Conservation (phyloP, 2,329 filamentous ascomycete species). For the Rhynchosporium secalis region DNA sequence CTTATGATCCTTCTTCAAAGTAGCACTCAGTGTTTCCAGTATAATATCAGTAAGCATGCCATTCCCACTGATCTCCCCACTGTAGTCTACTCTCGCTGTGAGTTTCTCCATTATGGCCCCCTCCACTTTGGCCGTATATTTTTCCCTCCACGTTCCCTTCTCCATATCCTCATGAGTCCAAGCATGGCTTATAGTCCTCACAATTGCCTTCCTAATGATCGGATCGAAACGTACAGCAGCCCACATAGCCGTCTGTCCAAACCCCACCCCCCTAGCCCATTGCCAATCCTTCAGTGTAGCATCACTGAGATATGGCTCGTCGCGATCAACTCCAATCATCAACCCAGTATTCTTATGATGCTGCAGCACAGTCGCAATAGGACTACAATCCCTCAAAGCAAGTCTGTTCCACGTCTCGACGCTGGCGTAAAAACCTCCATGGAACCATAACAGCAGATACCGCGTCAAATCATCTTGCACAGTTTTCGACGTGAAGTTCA, state of each 20-base stretch:
- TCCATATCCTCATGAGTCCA: conserved; percentile 7
- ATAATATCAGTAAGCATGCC: conserved; percentile 33
- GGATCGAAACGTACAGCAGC: conserved; percentile 33
- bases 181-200: conserved; percentile 29
- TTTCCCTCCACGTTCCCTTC: conserved; percentile 11
- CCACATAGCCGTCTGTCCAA: conserved; percentile 28
- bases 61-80: conserved; percentile 27
- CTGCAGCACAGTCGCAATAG: conserved; percentile 17
- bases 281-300: conserved; percentile 21
- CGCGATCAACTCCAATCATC: conserved; percentile 30
- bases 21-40: conserved; percentile 25
- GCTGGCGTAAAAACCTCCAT: conserved; percentile 29
- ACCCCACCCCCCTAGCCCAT: conserved; percentile 28
- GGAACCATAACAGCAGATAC: conserved; percentile 31
- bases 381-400: conserved; percentile 22
- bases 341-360: conserved; percentile 25
- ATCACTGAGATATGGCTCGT: conserved; percentile 31
- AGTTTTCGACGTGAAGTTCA: conserved; percentile 13
- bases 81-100: conserved; percentile 7
- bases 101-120: background rate
- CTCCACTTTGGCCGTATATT: conserved; percentile 8
- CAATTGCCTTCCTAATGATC: conserved; percentile 29
- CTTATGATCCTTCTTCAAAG: conserved; percentile 22
- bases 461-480: conserved; percentile 25
- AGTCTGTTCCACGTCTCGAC: conserved; percentile 30